phyloP scores from a whole-genome alignment of 306 rosid genomes.

The Ceratonia siliqua region DNA sequence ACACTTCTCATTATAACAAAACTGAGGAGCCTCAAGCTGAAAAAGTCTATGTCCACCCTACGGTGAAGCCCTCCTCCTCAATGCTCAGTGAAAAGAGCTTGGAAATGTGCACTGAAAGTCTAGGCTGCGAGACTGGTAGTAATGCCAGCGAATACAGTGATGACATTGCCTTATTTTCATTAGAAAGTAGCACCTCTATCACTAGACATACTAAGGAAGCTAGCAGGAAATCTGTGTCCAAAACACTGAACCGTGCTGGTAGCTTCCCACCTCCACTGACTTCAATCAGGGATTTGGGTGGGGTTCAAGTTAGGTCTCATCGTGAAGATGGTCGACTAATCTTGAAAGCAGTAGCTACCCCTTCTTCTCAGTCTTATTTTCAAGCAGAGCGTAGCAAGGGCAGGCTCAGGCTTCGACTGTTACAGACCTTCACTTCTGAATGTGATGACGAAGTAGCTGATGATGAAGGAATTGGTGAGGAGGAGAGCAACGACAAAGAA shows the following conservation, averaged over 20 bases:
- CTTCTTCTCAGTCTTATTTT: constrained; percentile 46
- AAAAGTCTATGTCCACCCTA: constrained; percentile 63
- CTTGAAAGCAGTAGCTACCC: constrained; percentile 50
- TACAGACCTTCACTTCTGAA: constrained; percentile 2
- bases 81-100: constrained; percentile 65
- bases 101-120: constrained; percentile 89
- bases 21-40: constrained; percentile 21
- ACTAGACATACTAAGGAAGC: neutral
- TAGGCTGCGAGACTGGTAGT: constrained; percentile 80
- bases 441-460: neutral
- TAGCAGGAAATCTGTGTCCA: neutral
- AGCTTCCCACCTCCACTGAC: constrained; percentile 80
- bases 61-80: constrained; percentile 51
- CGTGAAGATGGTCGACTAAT: constrained; percentile 81
- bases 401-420: constrained; percentile 57
- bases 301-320: constrained; percentile 59
- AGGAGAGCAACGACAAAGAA: neutral
- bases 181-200: constrained; percentile 13
- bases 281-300: constrained; percentile 55
- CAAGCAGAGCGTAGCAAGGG: constrained; percentile 69
- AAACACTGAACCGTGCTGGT: constrained; percentile 25
- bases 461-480: constrained; percentile 1
- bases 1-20: constrained; percentile 9
- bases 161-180: constrained; percentile 37
- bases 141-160: constrained; percentile 39